Conservation (phyloP, 345 rosid genomes). For the Aethionema arabicum region DNA sequence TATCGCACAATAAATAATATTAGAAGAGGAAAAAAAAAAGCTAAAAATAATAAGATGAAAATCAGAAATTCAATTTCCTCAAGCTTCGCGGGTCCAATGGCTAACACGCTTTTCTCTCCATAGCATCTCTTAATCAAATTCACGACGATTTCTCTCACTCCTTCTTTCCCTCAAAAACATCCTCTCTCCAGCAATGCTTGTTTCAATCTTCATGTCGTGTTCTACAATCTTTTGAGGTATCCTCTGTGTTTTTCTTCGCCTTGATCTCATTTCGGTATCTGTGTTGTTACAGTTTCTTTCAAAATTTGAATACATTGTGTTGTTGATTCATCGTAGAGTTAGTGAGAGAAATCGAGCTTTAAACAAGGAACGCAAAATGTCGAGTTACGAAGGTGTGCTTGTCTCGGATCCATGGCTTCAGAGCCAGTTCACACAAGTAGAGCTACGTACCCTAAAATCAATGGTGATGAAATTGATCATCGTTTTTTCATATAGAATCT, state of each 20-base stretch:
- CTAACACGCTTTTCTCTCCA: too few species aligned
- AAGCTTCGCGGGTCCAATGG: too few species aligned
- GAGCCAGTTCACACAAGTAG: constrained; percentile 87
- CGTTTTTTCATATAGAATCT: background rate
- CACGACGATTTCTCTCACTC: too few species aligned
- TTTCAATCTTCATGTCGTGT: constrained; percentile 1
- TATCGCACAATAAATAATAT: too few species aligned
- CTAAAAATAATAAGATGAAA: too few species aligned
- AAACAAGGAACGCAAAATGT: constrained; percentile 41
- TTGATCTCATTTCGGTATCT: background rate
- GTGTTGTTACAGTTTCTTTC: background rate
- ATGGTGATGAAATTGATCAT: constrained; percentile 41
- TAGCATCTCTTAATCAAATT: too few species aligned
- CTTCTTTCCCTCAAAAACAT: too few species aligned
- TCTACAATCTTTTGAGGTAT: background rate
- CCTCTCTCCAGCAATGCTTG: background rate
- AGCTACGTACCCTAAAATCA: constrained; percentile 81
- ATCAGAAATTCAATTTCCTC: too few species aligned
- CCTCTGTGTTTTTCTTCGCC: background rate
- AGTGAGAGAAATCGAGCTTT: background rate
- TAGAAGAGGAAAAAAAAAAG: too few species aligned
- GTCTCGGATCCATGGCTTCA: constrained; percentile 93
- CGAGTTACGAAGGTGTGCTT: constrained; percentile 68
- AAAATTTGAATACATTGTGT: background rate
- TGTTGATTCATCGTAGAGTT: background rate